Evolutionary conservation across 192 early-diverging fungal species (phyloP), one percentile per base, ranked within the genome.

Genomic region (Gonapodya prolifera): DNA sequence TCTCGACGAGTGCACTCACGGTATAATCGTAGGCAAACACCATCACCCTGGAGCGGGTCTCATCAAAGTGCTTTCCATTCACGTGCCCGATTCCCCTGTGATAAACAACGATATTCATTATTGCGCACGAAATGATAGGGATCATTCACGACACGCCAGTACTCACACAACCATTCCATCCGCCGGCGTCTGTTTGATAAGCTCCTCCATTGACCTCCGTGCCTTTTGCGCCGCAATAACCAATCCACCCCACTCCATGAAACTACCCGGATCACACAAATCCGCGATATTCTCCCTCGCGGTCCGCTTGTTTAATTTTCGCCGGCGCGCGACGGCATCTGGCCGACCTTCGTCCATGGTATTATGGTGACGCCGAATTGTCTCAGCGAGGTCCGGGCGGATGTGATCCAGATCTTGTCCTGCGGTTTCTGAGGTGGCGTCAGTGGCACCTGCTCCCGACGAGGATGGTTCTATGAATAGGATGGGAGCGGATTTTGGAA

Each of bases 241-340:
- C 69, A 80, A 32, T 1, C 61, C 78, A n/a, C 79, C 79, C 69
- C 28, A 82, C 79, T 80, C 80, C n/a, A 80, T 76, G 29, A 79
- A 80, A 23, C 17, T 76, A 18, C 34, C 79, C 8, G 18, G 18
- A 77, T 81, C 79, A 18, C n/a, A 30, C 23, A 80, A 32, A 29
- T 73, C 71, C 28, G 8, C 28, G 31, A 73, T 32, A 32, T 73
- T 73, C 29, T 73, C 71, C 8, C 71, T 2, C 8, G 71, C 71
- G 16, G 71, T 73, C 28, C 71, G 16, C 71, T 73, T 73, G 28
- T 32, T 73, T 8, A 73, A 32, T 32, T 73, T 73, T 18, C 71
- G 16, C 28, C 71, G 71, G 18, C 71, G 71, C 18, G 71, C 71
- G 16, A 73, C 71, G 16, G 71, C 71, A 8, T 73, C 71, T 18